phyloP scores from a whole-genome alignment of 345 rosid species.

The Leavenworthia alabamica region DNA sequence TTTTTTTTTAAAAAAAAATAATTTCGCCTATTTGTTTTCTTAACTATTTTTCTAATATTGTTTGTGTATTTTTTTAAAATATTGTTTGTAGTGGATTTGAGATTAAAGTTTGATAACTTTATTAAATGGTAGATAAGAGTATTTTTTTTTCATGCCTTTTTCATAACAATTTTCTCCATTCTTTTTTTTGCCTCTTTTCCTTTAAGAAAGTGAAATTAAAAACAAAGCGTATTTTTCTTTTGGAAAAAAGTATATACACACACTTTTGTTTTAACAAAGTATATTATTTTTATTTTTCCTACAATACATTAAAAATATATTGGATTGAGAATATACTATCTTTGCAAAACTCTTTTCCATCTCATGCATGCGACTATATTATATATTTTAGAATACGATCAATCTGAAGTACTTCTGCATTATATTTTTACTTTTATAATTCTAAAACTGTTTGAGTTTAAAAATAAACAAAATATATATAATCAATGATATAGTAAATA shows the following conservation, averaged over 20 bases:
- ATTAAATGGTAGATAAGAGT: slow-evolving; percentile 43
- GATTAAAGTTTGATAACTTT: slow-evolving; percentile 22
- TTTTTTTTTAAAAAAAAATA: too few species aligned
- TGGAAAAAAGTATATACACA: slow-evolving; percentile 1
- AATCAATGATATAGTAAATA: too few species aligned
- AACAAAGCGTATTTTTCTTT: slow-evolving; percentile 21
- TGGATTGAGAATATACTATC: not conserved
- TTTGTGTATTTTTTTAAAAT: too few species aligned
- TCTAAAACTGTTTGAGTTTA: too few species aligned
- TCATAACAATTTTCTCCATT: not conserved
- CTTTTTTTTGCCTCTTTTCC: slow-evolving; percentile 23
- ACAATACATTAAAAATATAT: not conserved
- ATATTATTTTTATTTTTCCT: not conserved
- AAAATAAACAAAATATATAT: too few species aligned
- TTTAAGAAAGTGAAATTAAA: slow-evolving; percentile 19
- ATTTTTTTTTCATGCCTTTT: slow-evolving; percentile 19
- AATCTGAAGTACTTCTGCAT: not conserved
- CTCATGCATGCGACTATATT: not conserved
- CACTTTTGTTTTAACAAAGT: not conserved
- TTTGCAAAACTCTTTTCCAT: not conserved
- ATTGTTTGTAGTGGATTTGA: not conserved
- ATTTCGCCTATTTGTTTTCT: not conserved
- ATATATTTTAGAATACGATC: not conserved
- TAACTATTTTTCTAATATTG: not conserved
- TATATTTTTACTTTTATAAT: too few species aligned